Base-by-base conservation (phyloP, 345 rosid genomes). In the Tarenaya hassleriana region DNA sequence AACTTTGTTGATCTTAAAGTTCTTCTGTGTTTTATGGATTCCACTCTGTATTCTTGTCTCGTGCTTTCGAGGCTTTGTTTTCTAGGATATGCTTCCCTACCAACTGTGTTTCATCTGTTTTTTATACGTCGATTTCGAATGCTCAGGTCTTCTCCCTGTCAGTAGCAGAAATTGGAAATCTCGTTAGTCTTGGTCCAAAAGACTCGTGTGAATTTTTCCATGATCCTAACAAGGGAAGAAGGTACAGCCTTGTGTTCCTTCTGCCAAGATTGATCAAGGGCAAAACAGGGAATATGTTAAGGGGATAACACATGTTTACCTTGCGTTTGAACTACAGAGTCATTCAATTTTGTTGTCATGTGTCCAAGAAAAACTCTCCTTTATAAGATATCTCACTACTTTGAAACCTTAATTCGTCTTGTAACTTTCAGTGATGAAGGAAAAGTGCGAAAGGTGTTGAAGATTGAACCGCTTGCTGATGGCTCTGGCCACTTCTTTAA, bases 401-500 rank as follows among this genome's bases (percentile, higher is more conserved):
- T n/a, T n/a, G n/a, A n/a, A n/a, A n/a, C n/a, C n/a, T n/a, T n/a
- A n/a, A n/a, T n/a, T 47, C 37, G 20, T 52, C 52, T 12, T 13
- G 41, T 10, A 11, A 19, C 88, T 56, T 82, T 66, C 67, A 84
- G 96, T 46, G 98, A 91, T n/a, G 98, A 91, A 72, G 96, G 98
- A 52, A 80, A 84, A 70, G 75, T 91, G 58, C 80, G 88, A 73
- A 91, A 91, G 80, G 70, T 84, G 60, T 75, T 90, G 84, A 84
- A 77, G 73, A 86, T 92, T 33, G 98, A 84, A 69, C 98, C 96
- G 8, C 82, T 92, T 15, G 92, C 94, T 32, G 95, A 92, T 83
- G 94, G 98, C 45, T 77, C 90, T 11, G 98, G 96, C 40, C 92
- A 81, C 74, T 81, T 91, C 77, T 91, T 91, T 66, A 87, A 84